Evolutionary conservation across 441 rosid species (phyloP).

Genomic region (Eutrema salsugineum): DNA sequence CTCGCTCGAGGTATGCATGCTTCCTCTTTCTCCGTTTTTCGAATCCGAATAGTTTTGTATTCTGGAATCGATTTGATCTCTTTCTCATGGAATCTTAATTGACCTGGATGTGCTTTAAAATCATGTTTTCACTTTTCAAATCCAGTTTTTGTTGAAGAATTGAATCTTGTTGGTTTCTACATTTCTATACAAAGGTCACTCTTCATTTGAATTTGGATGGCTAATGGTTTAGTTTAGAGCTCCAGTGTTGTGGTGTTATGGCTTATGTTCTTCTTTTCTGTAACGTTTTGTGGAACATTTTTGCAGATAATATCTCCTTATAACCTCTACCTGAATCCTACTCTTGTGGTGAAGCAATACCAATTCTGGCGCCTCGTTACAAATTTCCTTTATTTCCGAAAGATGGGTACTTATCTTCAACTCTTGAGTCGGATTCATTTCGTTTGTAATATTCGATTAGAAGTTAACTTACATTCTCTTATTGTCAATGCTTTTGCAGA

Average conservation of each 20-base stretch:
- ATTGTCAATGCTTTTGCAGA: conserved; percentile 42
- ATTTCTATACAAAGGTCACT: not conserved
- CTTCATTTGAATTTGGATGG: not conserved
- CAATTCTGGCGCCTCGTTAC: conserved; percentile 95
- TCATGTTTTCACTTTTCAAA: not conserved
- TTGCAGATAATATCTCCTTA: conserved; percentile 85
- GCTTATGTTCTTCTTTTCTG: not conserved
- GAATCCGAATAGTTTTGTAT: not conserved
- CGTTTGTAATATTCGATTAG: not conserved
- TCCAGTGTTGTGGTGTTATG: not conserved
- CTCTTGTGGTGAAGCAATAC: conserved; percentile 72
- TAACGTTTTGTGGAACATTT: conserved; percentile 2
- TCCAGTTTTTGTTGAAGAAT: not conserved
- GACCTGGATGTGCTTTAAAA: not conserved
- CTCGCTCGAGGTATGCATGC: conserved; percentile 71
- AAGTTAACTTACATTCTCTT: not conserved
- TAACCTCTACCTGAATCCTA: conserved; percentile 78
- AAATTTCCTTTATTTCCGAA: conserved; percentile 82
- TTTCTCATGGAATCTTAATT: not conserved
- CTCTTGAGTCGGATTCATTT: not conserved
- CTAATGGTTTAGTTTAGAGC: not conserved
- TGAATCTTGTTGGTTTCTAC: not conserved
- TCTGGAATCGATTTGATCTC: not conserved
- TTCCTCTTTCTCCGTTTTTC: not conserved
- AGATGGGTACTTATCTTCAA: conserved; percentile 60